Percentiles rank a stretch among this genome's conserved stretches.
These are phyloP conservation scores for Boletus subparvulus DNA, from an alignment of 768 basidiomycete genomes.

Conservation along the genomic window DNA sequence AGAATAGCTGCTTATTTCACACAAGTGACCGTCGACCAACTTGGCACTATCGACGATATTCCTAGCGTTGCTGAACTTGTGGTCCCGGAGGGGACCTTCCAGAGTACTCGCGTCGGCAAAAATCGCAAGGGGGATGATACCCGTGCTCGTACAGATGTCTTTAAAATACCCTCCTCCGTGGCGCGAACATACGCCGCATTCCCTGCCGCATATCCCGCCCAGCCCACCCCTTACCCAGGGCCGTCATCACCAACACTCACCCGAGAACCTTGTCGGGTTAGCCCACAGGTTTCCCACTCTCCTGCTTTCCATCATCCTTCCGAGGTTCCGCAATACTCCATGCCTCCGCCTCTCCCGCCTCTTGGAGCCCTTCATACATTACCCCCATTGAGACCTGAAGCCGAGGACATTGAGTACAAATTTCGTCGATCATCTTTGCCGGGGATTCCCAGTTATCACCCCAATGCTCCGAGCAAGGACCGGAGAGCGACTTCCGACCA, in stretches of 20 bases:
- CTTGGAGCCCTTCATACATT: conserved; percentile 23
- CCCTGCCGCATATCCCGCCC: conserved; percentile 33
- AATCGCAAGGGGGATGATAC: conserved; percentile 44
- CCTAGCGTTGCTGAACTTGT: conserved; percentile 53
- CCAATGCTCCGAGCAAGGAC: conserved; percentile 6
- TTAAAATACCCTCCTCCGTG: conserved; percentile 32
- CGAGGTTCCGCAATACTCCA: conserved; percentile 29
- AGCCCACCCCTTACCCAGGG: conserved; percentile 26
- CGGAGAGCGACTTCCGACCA: conserved; percentile 16
- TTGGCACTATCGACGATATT: conserved; percentile 71
- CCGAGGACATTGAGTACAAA: conserved; percentile 32
- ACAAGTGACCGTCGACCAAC: conserved; percentile 66
- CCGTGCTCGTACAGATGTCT: conserved; percentile 31
- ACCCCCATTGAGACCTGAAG: conserved; percentile 27
- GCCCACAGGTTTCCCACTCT: conserved; percentile 25
- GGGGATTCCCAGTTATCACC: conserved; percentile 9
- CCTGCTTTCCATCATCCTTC: conserved; percentile 19
- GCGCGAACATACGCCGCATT: conserved; percentile 45
- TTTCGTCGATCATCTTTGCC: conserved; percentile 34
- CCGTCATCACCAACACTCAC: conserved; percentile 19
- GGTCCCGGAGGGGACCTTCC: conserved; percentile 69
- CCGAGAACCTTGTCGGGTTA: conserved; percentile 25
- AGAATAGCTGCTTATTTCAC: conserved; percentile 78
- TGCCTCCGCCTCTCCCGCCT: conserved; percentile 27
- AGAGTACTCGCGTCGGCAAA: conserved; percentile 62